Percentiles rank a stretch among this genome's conserved stretches.
Evolutionary conservation across 306 rosid species (phyloP).

Genomic region (Prunus salicina): DNA sequence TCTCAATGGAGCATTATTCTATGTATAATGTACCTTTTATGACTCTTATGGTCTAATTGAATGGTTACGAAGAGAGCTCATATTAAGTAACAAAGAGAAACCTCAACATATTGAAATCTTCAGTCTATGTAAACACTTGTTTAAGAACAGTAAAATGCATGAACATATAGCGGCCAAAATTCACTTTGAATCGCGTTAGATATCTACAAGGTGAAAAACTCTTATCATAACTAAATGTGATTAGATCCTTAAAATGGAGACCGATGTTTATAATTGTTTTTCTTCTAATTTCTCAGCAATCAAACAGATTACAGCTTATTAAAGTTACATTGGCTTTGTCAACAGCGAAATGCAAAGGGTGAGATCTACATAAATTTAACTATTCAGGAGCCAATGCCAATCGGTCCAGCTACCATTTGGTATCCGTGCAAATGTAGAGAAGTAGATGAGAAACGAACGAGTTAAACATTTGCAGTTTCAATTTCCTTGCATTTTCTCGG

Average conservation of each 20-base stretch:
- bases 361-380: neutral
- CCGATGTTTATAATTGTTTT: neutral
- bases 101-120: neutral
- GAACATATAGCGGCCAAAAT: neutral
- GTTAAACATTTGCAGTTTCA: neutral
- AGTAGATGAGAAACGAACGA: neutral
- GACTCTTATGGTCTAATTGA: neutral
- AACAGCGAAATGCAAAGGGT: neutral
- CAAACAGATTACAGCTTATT: neutral
- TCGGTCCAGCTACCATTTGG: neutral
- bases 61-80: neutral
- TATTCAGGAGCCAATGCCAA: neutral
- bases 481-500: conserved; percentile 6
- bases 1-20: neutral
- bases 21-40: neutral
- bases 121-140: neutral
- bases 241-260: neutral
- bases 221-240: neutral
- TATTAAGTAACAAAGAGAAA: neutral
- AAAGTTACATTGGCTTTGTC: neutral
- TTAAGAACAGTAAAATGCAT: neutral
- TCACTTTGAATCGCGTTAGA: neutral
- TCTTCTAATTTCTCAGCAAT: neutral
- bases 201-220: neutral
- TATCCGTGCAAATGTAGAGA: neutral